A percentile compares a stretch with the other conserved stretches of the same genome.
phyloP scores from a whole-genome alignment of 371 early-diverging fungal genomes.

The Dichotomocladium elegans region DNA sequence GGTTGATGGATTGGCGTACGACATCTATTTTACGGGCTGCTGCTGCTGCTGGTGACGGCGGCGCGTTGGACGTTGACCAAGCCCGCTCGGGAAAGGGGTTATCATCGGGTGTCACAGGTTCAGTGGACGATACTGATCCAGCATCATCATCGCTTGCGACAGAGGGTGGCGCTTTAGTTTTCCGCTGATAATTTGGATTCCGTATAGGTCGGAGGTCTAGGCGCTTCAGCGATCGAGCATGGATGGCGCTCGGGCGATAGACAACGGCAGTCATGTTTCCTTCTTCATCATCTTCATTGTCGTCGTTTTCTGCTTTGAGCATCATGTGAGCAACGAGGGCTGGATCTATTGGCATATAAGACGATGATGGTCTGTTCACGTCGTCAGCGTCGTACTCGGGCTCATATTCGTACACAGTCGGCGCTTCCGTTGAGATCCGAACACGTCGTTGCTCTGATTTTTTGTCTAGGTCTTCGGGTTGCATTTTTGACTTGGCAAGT shows the following conservation, averaged over 20 bases:
- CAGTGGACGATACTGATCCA: background rate
- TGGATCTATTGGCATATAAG: too few species aligned
- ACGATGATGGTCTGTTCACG: too few species aligned
- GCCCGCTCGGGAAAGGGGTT: background rate
- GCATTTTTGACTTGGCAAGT: background rate
- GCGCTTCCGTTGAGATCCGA: constrained; percentile 7
- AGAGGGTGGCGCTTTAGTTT: background rate
- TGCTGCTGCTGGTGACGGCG: too few species aligned
- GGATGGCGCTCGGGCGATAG: background rate
- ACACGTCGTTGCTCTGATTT: constrained; percentile 6
- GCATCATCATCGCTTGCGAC: background rate
- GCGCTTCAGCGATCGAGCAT: background rate
- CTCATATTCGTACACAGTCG: constrained; percentile 20
- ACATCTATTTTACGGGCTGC: too few species aligned
- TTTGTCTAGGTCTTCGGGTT: too few species aligned
- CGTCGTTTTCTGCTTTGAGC: background rate
- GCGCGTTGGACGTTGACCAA: background rate
- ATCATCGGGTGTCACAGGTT: background rate
- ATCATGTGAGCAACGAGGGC: background rate
- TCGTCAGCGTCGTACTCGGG: constrained; percentile 18
- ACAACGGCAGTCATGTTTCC: background rate
- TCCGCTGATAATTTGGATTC: background rate
- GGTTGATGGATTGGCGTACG: background rate
- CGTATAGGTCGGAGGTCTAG: constrained; percentile 2
- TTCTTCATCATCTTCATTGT: background rate